phyloP scores from a whole-genome alignment of 73 alveolate species.

The Breviolum minutum region DNA sequence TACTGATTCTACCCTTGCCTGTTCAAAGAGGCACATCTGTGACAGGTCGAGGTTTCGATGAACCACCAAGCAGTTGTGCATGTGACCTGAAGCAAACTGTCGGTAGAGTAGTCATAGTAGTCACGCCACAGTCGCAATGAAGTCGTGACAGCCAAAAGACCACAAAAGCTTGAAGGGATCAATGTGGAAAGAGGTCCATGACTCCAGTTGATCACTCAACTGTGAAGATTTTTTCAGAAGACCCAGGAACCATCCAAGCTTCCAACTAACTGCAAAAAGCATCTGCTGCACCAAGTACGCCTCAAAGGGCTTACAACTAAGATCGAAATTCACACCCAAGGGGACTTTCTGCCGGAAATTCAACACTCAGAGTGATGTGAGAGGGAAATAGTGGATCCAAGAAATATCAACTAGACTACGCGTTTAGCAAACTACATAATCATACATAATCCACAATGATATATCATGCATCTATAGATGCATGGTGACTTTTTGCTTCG shows the following conservation, averaged over 20 bases:
- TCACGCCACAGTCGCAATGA: neutral
- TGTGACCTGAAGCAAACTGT: constrained; percentile 1
- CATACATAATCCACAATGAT: too few relatives aligned
- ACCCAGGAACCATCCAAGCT: neutral
- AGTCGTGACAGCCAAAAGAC: too few relatives aligned
- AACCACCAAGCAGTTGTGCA: constrained; percentile 27
- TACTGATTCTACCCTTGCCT: neutral
- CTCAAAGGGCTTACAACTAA: neutral
- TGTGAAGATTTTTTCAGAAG: too few relatives aligned
- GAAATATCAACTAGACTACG: too few relatives aligned
- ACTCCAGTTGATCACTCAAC: too few relatives aligned
- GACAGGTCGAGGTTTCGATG: constrained; percentile 52
- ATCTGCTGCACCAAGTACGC: constrained; percentile 45
- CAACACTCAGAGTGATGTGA: too few relatives aligned
- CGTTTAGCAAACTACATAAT: too few relatives aligned
- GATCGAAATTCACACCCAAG: neutral
- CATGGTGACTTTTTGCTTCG: neutral
- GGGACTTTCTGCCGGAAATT: too few relatives aligned
- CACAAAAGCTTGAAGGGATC: too few relatives aligned
- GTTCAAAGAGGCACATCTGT: constrained; percentile 26
- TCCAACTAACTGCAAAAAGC: constrained; percentile 38
- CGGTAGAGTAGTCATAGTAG: neutral
- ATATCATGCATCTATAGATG: neutral
- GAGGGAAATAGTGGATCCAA: too few relatives aligned
- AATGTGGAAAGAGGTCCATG: too few relatives aligned